Percentiles rank a stretch among this genome's conserved stretches.
These are phyloP conservation scores for Leptographium procerum DNA, from an alignment of 2,329 filamentous ascomycete species.

Conservation along the genomic window DNA sequence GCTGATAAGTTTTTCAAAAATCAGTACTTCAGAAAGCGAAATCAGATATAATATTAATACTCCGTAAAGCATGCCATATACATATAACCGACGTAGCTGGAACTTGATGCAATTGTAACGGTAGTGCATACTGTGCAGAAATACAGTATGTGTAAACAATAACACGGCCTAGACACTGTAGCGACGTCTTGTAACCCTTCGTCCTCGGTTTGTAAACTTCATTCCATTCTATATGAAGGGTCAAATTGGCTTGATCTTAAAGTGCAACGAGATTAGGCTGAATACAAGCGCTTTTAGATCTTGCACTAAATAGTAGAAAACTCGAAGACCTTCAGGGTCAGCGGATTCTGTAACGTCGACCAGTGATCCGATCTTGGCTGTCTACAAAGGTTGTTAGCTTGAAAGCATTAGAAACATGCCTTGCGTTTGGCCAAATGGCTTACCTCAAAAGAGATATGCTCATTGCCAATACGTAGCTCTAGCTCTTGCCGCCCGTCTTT, in stretches of 20 bases:
- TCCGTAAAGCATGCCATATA: too few relatives aligned
- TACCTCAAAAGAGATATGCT: slow-evolving; percentile 97
- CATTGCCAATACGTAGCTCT: slow-evolving; percentile 84
- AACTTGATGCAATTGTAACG: too few relatives aligned
- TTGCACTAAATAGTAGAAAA: slow-evolving; percentile 98
- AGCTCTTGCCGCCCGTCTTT: slow-evolving; percentile 96
- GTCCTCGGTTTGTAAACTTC: too few relatives aligned
- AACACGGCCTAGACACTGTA: too few relatives aligned
- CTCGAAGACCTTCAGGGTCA: slow-evolving; percentile 87
- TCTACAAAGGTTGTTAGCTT: slow-evolving; percentile 40
- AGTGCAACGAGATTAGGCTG: slow-evolving; percentile 90
- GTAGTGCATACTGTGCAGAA: too few relatives aligned
- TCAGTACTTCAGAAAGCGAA: too few relatives aligned
- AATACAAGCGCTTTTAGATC: slow-evolving; percentile 95
- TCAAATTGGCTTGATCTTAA: slow-evolving; percentile 80
- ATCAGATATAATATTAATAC: too few relatives aligned
- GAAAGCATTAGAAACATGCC: not conserved
- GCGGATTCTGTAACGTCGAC: slow-evolving; percentile 94
- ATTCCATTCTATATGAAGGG: too few relatives aligned
- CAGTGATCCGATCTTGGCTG: slow-evolving; percentile 92
- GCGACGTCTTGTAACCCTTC: too few relatives aligned
- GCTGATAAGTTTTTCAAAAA: too few relatives aligned
- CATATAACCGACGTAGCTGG: too few relatives aligned
- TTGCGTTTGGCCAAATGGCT: not conserved
- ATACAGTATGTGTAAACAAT: too few relatives aligned